phyloP scores from a whole-genome alignment of 106 monocot genomes.

The Agapanthus africanus region DNA sequence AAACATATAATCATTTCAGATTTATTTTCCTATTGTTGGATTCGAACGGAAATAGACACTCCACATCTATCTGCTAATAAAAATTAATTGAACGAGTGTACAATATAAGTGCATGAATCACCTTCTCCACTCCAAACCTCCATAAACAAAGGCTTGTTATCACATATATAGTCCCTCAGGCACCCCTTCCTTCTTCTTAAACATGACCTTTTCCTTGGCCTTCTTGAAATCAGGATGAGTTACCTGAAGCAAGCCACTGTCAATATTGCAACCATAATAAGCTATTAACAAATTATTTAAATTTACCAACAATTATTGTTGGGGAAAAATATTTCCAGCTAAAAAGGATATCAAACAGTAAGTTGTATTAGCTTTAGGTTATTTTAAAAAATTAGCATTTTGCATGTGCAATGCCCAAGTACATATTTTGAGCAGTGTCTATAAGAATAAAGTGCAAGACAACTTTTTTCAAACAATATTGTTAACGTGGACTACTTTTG shows the following conservation, averaged over 20 bases:
- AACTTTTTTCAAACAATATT: too few relatives aligned
- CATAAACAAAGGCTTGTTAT: too few relatives aligned
- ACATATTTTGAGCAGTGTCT: too few relatives aligned
- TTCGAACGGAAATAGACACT: too few relatives aligned
- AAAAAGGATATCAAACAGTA: background rate
- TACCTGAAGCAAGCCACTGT: slow-evolving; percentile 32
- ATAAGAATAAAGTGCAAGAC: background rate
- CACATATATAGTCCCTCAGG: slow-evolving; percentile 89
- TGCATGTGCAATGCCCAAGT: background rate
- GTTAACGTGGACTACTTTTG: too few relatives aligned
- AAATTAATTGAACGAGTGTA: too few relatives aligned
- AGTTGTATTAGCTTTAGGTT: background rate
- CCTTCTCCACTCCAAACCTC: too few relatives aligned
- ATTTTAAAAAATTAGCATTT: background rate
- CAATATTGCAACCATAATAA: background rate
- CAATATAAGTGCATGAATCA: too few relatives aligned
- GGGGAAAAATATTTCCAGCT: background rate
- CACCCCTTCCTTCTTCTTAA: slow-evolving; percentile 93
- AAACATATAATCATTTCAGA: too few relatives aligned
- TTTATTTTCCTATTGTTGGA: too few relatives aligned
- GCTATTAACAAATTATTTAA: background rate
- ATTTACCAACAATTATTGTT: background rate
- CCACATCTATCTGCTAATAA: too few relatives aligned
- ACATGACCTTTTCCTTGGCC: slow-evolving; percentile 95
- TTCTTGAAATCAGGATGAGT: slow-evolving; percentile 84